Base-by-base conservation (phyloP, 2,329 filamentous ascomycete species). In the Colletotrichum navitas region DNA sequence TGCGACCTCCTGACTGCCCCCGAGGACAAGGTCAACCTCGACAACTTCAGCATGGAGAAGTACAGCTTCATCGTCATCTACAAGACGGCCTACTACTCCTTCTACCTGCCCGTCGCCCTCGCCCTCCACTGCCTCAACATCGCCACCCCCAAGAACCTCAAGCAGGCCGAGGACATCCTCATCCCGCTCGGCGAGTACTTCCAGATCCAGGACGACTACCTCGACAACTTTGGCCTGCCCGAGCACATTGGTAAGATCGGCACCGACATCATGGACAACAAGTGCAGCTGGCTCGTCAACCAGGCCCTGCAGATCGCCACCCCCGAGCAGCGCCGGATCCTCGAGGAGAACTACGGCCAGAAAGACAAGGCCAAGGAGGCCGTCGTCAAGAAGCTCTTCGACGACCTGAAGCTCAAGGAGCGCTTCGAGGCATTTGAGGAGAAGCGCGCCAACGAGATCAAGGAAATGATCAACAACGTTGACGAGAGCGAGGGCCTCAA, bases 51-150 rank as follows among this genome's bases (percentile, higher is more conserved):
- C 82, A 88, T 98, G 83, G 89, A 95, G 74, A 99, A 97, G 88
- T 97, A 97, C 87, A 91, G 88, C 78, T 99, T 98, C 88, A 99
- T 99, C 79, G 96, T 99, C 85, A 93, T 97, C 84, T 98, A 97
- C 91, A 99, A 99, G 91, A 99, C 96, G 32, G 95, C 96, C 63
- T 99, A 97, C 87, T 99, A 99, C 88, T 97, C 93, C 79, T 99
- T 99, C 89, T 98, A 98, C 86, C 92, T 99, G 18, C 96, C 96
- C 71, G 94, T 99, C 67, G 95, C 94, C 12, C 89, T 99, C 55
- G 94, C 96, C 6, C 88, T 99, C 77, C 87, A 95, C 86, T 92
- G 94, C 84, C 90, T 95, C 76, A 91, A 94, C 79, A 87, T 95
- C 72, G 96, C 95, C 29, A 96, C 94, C 11, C 90, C 92, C 36